Percentiles rank a stretch among this genome's conserved stretches.
Evolutionary conservation across 2,329 filamentous ascomycete genomes (phyloP).

Genomic region (Botrytis hyacinthi): DNA sequence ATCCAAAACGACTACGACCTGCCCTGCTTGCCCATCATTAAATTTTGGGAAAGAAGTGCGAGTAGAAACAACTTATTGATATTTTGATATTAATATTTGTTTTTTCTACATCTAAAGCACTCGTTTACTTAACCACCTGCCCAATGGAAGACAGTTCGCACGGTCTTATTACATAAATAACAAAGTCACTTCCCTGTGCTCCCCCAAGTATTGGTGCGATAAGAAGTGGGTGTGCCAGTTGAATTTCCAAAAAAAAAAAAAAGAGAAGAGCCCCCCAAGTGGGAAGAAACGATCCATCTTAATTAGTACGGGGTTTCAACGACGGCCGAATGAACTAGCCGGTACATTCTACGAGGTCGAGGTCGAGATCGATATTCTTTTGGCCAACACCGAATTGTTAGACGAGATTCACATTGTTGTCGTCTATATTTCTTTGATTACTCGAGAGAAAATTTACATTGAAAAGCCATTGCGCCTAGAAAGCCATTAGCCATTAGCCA

Average conservation of each 20-base stretch:
- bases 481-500: not conserved
- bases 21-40: not conserved
- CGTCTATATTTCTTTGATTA: not conserved
- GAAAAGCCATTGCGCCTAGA: not conserved
- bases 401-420: not conserved
- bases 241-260: not conserved
- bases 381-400: not conserved
- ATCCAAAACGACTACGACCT: not conserved
- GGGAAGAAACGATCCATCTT: not conserved
- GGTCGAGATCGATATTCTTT: not conserved
- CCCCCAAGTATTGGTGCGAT: not conserved
- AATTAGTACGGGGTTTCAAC: not conserved
- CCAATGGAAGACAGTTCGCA: not conserved
- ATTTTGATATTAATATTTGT: not conserved
- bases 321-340: not conserved
- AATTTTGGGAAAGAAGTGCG: not conserved
- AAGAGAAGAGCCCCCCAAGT: not conserved
- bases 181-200: not conserved
- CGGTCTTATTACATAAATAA: slow-evolving; percentile 6
- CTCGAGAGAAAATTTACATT: not conserved
- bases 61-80: not conserved
- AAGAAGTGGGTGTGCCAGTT: not conserved
- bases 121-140: not conserved
- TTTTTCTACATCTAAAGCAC: not conserved
- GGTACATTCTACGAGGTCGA: not conserved